Evolutionary conservation across 2,329 filamentous ascomycete genomes (phyloP), one percentile per base, ranked within the genome.

Genomic region (Ophiostoma ips): DNA sequence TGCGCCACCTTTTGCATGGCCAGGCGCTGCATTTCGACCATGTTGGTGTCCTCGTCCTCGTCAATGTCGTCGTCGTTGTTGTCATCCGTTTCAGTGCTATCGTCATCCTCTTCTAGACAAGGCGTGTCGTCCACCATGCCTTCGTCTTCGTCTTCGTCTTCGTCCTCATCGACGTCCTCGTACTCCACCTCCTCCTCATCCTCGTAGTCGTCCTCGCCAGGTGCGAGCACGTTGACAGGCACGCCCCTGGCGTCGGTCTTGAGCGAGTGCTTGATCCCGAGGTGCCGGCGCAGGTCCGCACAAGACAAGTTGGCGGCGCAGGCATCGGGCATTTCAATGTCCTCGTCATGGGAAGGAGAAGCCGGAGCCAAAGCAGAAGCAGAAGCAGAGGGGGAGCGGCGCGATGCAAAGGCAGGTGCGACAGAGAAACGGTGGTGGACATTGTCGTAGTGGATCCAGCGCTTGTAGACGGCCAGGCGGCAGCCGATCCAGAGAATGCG

Each of bases 401-500:
- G 21, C 15, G 40, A 16, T 5, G 19, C 30, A 16, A 51, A 51
- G 0, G 11, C 31, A 10, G 44, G 16, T 0, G 59, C 53, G 0
- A 71, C 68, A 0, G 62, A 58, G 49, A 79, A 79, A 1, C 54
- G 55, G 5, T 65, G 63, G 1, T 53, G 41, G 0, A 51, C 38
- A 0, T 59, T 51, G 46, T 76, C 63, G 57, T 75, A 79, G 1
- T 56, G 55, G 0, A 79, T 58, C 67, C 71, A 76, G 21, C 65
- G 66, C 1, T 63, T 62, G 0, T 56, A 49, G 2, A 57, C 56
- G 0, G 73, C 68, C 5, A 82, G 67, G 7, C 62, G 66, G 43
- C 69, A 66, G 0, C 71, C 78, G 0, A 83, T 61, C 66, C 75
- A 81, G 0, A 84, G 59, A 0, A 81, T 72, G 0, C 81, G 68